These are phyloP conservation scores for Sporodiniella umbellata DNA, from an alignment of 371 early-diverging fungal genomes.

Conservation along the genomic window DNA sequence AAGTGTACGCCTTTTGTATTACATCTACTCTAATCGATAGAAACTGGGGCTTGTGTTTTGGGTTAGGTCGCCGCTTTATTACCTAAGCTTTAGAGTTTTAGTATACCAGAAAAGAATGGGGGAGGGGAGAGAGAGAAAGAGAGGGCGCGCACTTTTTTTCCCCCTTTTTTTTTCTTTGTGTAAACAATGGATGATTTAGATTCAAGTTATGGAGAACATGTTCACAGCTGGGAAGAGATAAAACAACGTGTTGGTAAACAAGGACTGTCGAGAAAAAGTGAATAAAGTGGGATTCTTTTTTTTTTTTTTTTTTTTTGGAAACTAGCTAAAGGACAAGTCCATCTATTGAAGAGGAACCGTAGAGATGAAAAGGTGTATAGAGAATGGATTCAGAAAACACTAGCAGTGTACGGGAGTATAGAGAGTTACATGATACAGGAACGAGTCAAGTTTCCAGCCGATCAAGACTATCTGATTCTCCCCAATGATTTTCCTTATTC, in stretches of 20 bases:
- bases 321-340: constrained; percentile 37
- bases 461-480: constrained; percentile 35
- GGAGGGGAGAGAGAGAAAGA: too few relatives aligned
- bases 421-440: constrained; percentile 37
- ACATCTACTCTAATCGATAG: too few relatives aligned
- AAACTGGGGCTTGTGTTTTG: too few relatives aligned
- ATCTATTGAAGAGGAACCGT: constrained; percentile 25
- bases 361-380: constrained; percentile 29
- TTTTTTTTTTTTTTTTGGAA: too few relatives aligned
- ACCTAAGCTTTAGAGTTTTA: too few relatives aligned
- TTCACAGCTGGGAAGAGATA: constrained; percentile 40
- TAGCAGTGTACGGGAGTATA: constrained; percentile 40
- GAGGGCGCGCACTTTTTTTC: too few relatives aligned
- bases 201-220: too few relatives aligned
- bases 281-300: not conserved
- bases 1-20: too few relatives aligned
- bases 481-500: constrained; percentile 67
- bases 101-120: too few relatives aligned
- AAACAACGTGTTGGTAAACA: constrained; percentile 30
- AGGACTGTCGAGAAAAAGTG: not conserved
- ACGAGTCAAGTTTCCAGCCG: constrained; percentile 37
- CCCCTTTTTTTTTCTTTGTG: too few relatives aligned
- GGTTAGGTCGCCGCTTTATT: too few relatives aligned
- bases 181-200: too few relatives aligned
- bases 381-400: constrained; percentile 33